Percentiles rank a stretch among this genome's conserved stretches.
Evolutionary conservation across 202 grass and related monocot genomes (phyloP).

Genomic region (Digitaria exilis): DNA sequence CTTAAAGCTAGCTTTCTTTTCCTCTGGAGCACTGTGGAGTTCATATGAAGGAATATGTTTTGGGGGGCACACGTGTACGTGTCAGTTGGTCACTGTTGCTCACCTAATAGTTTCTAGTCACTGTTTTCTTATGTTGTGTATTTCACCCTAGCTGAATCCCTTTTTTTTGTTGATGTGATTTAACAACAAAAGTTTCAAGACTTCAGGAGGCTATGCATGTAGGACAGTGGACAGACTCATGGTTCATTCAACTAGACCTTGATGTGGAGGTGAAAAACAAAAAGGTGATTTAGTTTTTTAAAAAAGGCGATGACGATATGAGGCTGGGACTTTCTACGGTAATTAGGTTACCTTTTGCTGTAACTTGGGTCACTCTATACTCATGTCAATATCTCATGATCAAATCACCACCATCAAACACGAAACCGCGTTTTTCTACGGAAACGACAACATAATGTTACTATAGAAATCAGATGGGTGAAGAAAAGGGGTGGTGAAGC

Average conservation of each 20-base stretch:
- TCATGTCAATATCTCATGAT: constrained; percentile 28
- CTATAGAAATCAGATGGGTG: background rate
- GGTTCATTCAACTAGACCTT: background rate
- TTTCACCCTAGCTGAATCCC: background rate
- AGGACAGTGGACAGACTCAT: background rate
- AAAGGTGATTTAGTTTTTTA: too few species aligned
- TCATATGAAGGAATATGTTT: background rate
- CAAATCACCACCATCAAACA: background rate
- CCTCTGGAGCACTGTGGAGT: constrained; percentile 21
- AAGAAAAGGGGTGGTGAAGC: background rate
- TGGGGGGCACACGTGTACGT: background rate
- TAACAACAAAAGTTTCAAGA: background rate
- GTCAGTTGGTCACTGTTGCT: background rate
- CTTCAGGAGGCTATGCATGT: background rate
- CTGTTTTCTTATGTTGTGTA: background rate
- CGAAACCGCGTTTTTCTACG: background rate
- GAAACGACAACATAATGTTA: background rate
- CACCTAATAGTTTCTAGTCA: background rate
- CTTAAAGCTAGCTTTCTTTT: background rate
- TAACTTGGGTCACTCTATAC: background rate
- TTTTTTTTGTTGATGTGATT: constrained; percentile 19
- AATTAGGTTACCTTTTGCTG: constrained; percentile 14
- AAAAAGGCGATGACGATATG: background rate
- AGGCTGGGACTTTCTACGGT: background rate
- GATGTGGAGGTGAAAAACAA: background rate